Conservation (phyloP, 208 protist genomes). For the Leishmania amazonensis region DNA sequence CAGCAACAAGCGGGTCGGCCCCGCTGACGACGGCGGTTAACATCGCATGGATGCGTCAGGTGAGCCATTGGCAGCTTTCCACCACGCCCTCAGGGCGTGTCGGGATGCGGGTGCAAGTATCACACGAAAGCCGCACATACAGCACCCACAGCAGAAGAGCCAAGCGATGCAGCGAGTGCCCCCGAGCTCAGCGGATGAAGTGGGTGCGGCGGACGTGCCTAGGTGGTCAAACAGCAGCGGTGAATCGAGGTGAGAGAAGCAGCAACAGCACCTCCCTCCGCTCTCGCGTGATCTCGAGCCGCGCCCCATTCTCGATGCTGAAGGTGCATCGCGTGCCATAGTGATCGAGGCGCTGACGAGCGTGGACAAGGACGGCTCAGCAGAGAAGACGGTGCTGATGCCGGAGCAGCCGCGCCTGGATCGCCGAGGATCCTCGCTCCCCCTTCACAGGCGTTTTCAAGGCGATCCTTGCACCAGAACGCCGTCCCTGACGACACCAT, state of each 20-base stretch:
- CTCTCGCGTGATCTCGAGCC: not conserved
- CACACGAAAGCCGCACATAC: not conserved
- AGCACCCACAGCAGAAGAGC: not conserved
- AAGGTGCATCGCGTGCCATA: not conserved
- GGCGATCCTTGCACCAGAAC: not conserved
- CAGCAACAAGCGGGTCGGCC: not conserved
- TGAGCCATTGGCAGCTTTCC: not conserved
- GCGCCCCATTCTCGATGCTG: not conserved
- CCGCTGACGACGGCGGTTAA: not conserved
- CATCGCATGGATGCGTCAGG: not conserved
- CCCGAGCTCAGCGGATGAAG: not conserved
- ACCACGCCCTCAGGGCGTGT: not conserved
- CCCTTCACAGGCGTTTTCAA: not conserved
- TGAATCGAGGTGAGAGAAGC: not conserved
- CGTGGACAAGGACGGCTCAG: not conserved
- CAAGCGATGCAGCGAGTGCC: not conserved
- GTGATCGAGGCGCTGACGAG: not conserved
- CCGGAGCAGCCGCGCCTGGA: not conserved
- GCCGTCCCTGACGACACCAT: not conserved
- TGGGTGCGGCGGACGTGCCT: not conserved
- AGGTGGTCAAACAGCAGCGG: not conserved
- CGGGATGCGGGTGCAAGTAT: not conserved
- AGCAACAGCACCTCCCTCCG: slow-evolving; percentile 5
- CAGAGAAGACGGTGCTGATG: not conserved
- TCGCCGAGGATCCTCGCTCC: not conserved